phyloP scores from a whole-genome alignment of 1,284 basidiomycete genomes.

The Pholiota adiposa region DNA sequence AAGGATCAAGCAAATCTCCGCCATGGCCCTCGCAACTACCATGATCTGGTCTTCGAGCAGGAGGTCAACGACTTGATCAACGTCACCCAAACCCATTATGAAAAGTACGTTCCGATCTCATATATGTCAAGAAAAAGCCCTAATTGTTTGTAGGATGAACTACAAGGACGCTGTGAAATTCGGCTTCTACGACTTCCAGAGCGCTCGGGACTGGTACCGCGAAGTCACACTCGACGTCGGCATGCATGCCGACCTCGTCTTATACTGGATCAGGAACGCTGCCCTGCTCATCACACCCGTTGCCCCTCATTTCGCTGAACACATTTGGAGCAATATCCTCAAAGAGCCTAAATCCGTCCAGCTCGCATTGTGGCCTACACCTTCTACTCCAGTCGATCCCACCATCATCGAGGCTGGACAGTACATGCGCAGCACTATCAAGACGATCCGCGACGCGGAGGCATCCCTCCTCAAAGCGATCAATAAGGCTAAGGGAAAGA shows the following conservation, averaged over 20 bases:
- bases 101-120: slow-evolving; percentile 59
- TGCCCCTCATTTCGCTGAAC: slow-evolving; percentile 95
- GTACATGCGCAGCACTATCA: slow-evolving; percentile 88
- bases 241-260: slow-evolving; percentile 85
- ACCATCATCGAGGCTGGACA: slow-evolving; percentile 72
- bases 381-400: slow-evolving; percentile 58
- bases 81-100: slow-evolving; percentile 80
- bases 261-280: slow-evolving; percentile 84
- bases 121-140: not conserved
- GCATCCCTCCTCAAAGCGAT: slow-evolving; percentile 77
- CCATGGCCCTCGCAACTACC: slow-evolving; percentile 70
- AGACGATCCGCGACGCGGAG: slow-evolving; percentile 92
- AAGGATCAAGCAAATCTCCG: slow-evolving; percentile 74
- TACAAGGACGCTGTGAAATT: slow-evolving; percentile 97
- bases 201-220: slow-evolving; percentile 94
- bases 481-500: slow-evolving; percentile 65
- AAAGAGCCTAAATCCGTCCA: slow-evolving; percentile 82
- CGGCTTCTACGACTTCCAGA: slow-evolving; percentile 97
- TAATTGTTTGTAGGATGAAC: slow-evolving; percentile 64
- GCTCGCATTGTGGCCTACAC: slow-evolving; percentile 79
- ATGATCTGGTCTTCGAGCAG: slow-evolving; percentile 90
- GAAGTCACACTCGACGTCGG: slow-evolving; percentile 88
- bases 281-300: slow-evolving; percentile 87
- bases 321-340: slow-evolving; percentile 84
- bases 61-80: slow-evolving; percentile 90